Evolutionary conservation across 805 yeast species (phyloP).

Genomic region (Lipomyces japonicus): DNA sequence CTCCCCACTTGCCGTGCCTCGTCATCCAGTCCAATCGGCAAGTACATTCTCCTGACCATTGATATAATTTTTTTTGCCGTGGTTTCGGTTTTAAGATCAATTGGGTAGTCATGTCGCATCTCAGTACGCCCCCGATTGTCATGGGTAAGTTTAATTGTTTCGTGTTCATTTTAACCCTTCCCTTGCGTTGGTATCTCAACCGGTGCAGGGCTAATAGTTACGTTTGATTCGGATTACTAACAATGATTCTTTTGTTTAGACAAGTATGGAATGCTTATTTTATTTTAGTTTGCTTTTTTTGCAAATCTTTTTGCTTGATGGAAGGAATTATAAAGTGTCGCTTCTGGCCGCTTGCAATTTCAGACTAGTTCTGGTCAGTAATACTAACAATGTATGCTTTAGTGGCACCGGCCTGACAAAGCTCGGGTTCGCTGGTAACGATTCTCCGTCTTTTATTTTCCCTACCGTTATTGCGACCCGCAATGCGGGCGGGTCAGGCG

Average conservation of each 20-base stretch:
- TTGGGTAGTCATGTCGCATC: constrained; percentile 30
- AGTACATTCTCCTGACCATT: no score
- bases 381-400: constrained; percentile 29
- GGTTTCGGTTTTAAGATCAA: no score
- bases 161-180: background rate
- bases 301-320: background rate
- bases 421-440: constrained; percentile 97
- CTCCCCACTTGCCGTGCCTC: no score
- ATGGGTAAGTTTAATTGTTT: constrained; percentile 65
- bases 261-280: constrained; percentile 33
- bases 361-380: background rate
- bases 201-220: background rate
- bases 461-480: constrained; percentile 93
- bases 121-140: constrained; percentile 72
- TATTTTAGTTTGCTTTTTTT: background rate
- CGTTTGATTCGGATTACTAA: background rate
- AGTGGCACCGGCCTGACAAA: constrained; percentile 98
- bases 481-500: constrained; percentile 34
- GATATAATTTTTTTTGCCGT: no score
- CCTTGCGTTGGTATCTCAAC: background rate
- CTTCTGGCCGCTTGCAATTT: background rate
- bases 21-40: no score
- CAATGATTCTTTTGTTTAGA: constrained; percentile 26
- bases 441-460: constrained; percentile 92
- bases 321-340: background rate